Evolutionary conservation across 148 eudicot genomes (phyloP), one percentile per base, ranked within the genome.

Genomic region (Limonium bicolor): DNA sequence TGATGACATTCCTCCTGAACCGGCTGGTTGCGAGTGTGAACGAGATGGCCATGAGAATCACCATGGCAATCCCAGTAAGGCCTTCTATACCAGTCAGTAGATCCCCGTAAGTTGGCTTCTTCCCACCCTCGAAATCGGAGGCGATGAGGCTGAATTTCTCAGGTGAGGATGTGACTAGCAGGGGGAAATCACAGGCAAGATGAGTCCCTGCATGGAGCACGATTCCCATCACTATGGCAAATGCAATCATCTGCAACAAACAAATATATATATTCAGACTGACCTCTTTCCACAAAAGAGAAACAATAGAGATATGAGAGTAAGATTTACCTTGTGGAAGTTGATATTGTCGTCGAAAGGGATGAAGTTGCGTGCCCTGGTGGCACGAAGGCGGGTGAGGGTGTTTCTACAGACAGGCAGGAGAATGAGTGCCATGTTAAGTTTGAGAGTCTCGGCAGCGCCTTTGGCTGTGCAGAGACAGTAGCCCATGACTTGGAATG

Each of bases 391-490:
- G 77, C 73, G 76, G 4, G 99, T 90, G 18, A 84, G 57, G 13
- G 68, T 76, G 40, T 90, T 90, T 17, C 99, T 70, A 33, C 93
- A 84, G 53, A 90, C 93, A 2, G 95, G 93, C 18, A 90, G 41
- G 11, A 90, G 80, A 29, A 90, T 73, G 50, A 90, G 63, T 36
- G 99, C 99, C 99, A 90, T 90, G 66, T 90, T 90, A 19, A 90
- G 60, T 63, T 90, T 90, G 19, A 90, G 62, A 2, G 93, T 90
- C 69, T 90, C 99, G 0, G 95, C 99, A 4, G 95, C 99, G 8
- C 99, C 99, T 66, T 90, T 90, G 36, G 99, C 99, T 0, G 85
- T 84, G 28, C 93, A 64, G 26, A 84, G 18, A 54, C 99, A 90
- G 49, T 90, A 78, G 23, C 99, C 99, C 95, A 90, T 90, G 14